phyloP scores from a whole-genome alignment of 73 alveolate genomes.

The Paramecium octaurelia region DNA sequence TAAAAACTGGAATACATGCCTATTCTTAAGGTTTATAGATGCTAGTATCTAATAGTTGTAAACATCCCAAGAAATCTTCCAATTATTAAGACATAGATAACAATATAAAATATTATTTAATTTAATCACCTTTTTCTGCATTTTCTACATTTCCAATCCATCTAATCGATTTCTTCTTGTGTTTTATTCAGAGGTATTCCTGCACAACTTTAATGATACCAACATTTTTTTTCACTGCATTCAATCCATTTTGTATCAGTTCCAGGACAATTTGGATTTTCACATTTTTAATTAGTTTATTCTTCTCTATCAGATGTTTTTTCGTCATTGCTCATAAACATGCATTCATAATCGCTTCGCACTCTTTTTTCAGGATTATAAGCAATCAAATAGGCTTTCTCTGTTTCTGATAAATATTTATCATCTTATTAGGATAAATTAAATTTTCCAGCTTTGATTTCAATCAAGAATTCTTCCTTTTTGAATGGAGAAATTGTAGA shows the following conservation, averaged over 20 bases:
- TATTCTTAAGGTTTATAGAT: slow-evolving; percentile 4
- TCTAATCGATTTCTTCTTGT: slow-evolving; percentile 35
- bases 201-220: slow-evolving; percentile 54
- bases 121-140: not conserved
- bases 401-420: slow-evolving; percentile 5
- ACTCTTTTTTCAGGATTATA: slow-evolving; percentile 39
- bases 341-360: slow-evolving; percentile 41
- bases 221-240: slow-evolving; percentile 33
- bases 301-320: not conserved
- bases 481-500: not conserved
- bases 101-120: not conserved
- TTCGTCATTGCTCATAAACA: not conserved
- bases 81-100: not conserved
- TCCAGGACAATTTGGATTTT: slow-evolving; percentile 21
- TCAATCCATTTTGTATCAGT: slow-evolving; percentile 39
- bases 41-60: not conserved
- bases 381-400: slow-evolving; percentile 1
- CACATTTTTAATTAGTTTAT: slow-evolving; percentile 36
- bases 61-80: not conserved
- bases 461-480: not conserved
- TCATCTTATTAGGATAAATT: not conserved
- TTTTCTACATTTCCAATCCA: slow-evolving; percentile 43
- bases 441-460: not conserved
- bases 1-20: slow-evolving; percentile 25
- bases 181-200: slow-evolving; percentile 42